Evolutionary conservation across 169 alveolate species (phyloP), one percentile per base, ranked within the genome.

Genomic region (Plasmodium berghei): DNA sequence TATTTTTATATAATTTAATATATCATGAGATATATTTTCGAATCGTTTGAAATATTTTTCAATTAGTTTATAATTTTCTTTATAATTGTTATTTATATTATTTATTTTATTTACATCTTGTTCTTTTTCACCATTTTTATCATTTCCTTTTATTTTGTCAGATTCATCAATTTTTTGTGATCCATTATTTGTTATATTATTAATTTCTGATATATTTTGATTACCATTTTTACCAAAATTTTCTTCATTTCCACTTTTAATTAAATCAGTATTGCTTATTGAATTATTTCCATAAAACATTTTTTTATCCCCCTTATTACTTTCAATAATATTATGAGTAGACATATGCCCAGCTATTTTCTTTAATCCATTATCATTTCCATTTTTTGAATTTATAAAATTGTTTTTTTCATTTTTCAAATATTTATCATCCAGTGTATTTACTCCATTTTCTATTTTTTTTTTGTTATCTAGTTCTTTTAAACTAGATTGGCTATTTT

Each of bases 1-100:
- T 46, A 61, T 80, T 66, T 80, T 80, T n/a, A 80, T 58, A 69
- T 80, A 80, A 66, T 80, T 64, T 66, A 80, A 64, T 49, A 80
- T 66, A 71, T 80, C 89, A 18, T 64, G 20, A 1, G 89, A 66
- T 26, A 80, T 80, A 45, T 55, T 80, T 55, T 40, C 24, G 28
- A 80, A 67, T 28, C 28, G 16, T 24, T 80, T 55, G 42, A 80
- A 80, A 80, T 28, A 80, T 8, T 54, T 80, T 24, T 80, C 89
- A 16, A 80, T 5, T 34, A 20, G 0, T 64, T 64, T 48, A 59
- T 49, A 5, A 14, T 80, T 69, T 12, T 80, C 77, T 18, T 64
- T 66, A 18, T 16, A 18, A 49, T 34, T 40, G 0, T 52, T 26
- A 66, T 64, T 52, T 16, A n/a, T 54, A 56, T 26, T 56, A 9